A percentile compares a stretch with the other conserved stretches of the same genome.
Conservation (phyloP, 768 basidiomycete genomes). For the Phallus indusiatus region DNA sequence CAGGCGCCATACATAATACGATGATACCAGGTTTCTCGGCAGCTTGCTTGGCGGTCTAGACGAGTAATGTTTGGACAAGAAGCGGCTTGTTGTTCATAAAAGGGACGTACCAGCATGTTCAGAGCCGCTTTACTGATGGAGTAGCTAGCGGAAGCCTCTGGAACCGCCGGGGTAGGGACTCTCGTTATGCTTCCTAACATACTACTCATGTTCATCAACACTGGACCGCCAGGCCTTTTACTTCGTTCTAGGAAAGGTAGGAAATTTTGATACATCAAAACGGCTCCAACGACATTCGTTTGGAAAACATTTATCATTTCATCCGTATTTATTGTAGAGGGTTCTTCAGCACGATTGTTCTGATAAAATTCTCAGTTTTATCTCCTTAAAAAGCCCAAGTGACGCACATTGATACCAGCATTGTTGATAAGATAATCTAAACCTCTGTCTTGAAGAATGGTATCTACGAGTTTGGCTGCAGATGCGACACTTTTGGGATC, state of each 20-base stretch:
- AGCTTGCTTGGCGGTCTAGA: slow-evolving; percentile 30
- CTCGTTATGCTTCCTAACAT: too few species aligned
- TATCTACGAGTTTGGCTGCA: slow-evolving; percentile 17
- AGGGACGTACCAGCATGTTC: slow-evolving; percentile 31
- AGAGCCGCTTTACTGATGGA: slow-evolving; percentile 29
- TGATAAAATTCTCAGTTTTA: background rate
- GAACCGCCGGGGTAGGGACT: background rate
- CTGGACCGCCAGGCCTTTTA: too few species aligned
- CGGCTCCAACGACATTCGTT: too few species aligned
- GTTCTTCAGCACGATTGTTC: too few species aligned
- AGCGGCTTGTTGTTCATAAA: background rate
- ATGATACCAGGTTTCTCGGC: slow-evolving; percentile 25
- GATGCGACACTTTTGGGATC: slow-evolving; percentile 19
- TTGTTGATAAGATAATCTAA: slow-evolving; percentile 34
- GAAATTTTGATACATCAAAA: too few species aligned
- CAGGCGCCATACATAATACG: slow-evolving; percentile 25
- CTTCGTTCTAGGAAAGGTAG: too few species aligned
- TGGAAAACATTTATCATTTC: too few species aligned
- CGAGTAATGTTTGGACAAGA: too few species aligned
- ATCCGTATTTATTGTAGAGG: too few species aligned
- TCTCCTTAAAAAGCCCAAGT: background rate
- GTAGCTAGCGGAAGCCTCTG: slow-evolving; percentile 27
- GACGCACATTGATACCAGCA: slow-evolving; percentile 24
- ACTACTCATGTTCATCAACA: too few species aligned
- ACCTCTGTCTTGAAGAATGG: slow-evolving; percentile 20